Percentiles rank a stretch among this genome's conserved stretches.
Conservation (phyloP, 2,329 filamentous ascomycete genomes). For the Boeremia exigua region DNA sequence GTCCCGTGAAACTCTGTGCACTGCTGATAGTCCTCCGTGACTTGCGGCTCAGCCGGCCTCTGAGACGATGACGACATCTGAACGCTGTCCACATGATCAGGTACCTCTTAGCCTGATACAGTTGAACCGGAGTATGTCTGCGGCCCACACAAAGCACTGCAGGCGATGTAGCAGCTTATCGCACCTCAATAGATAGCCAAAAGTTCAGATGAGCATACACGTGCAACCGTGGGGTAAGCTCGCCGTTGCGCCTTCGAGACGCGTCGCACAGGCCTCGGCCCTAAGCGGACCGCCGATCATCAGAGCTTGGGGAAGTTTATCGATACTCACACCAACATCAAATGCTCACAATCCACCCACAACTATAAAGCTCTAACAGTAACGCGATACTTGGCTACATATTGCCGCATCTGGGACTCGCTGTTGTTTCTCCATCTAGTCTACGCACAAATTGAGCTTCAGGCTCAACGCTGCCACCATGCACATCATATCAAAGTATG, state of each 20-base stretch:
- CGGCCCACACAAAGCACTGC: neutral
- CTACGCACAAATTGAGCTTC: neutral
- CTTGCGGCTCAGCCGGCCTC: slow-evolving; percentile 37
- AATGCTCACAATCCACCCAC: neutral
- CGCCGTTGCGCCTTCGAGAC: slow-evolving; percentile 8
- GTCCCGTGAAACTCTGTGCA: slow-evolving; percentile 18
- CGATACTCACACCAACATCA: slow-evolving; percentile 13
- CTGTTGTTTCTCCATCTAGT: neutral
- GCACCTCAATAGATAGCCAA: neutral
- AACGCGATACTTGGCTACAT: too few relatives aligned
- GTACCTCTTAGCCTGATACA: neutral
- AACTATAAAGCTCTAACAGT: neutral
- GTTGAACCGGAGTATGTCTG: slow-evolving; percentile 2
- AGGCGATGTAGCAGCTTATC: neutral
- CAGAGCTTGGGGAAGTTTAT: slow-evolving; percentile 24
- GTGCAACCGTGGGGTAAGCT: slow-evolving; percentile 22
- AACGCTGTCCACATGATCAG: slow-evolving; percentile 28
- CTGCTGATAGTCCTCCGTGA: slow-evolving; percentile 36
- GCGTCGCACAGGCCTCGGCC: slow-evolving; percentile 23
- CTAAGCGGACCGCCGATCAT: slow-evolving; percentile 25
- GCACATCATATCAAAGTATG: slow-evolving; percentile 17
- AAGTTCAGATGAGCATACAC: neutral
- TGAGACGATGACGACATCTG: slow-evolving; percentile 42
- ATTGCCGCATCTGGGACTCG: neutral
- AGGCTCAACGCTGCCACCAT: neutral